Base-by-base conservation (phyloP, 2,329 filamentous ascomycete species). In the Neofusicoccum cordaticola region DNA sequence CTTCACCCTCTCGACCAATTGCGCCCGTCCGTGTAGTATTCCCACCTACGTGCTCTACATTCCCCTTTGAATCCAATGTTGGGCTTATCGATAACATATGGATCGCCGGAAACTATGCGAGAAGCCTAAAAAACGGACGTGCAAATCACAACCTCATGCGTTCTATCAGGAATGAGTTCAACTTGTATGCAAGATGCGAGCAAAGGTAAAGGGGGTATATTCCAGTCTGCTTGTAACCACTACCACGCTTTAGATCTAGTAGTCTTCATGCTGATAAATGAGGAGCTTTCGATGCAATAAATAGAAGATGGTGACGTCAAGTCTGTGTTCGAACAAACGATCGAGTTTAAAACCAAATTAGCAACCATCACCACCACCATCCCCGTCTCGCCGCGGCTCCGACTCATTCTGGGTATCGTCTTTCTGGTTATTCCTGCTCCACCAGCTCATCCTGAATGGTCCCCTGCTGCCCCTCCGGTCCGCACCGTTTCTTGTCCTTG, bases 381-480 rank as follows among this genome's bases (percentile, higher is more conserved):
- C 42, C 7, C 41, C 56, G 27, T 47, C 19, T 11, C 56, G 15
- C 42, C 27, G 15, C 42, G 5, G 27, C 27, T 63, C 61, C 9
- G 31, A 13, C 9, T 56, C 61, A n/a, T 39, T 37, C 8, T 39
- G 45, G 50, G 31, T 50, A 63, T 56, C 51, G 17, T 50, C 35
- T 45, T 57, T 57, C 15, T 44, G 15, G n/a, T 31, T 34, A 27
- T 27, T 52, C 13, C 61, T 35, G 17, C 48, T 56, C 61, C 61
- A 63, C 61, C 61, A 63, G 27, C 42, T 63, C 61, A 63, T 35
- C 27, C 61, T 53, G 31, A 63, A 63, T n/a, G 61, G 61, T 13
- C 61, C 61, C n/a, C 61, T 63, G 27, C 13, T 60, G 6, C 56
- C 56, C 31, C 42, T 41, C 7, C 56, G 42, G 12, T 60, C 56